A percentile compares a stretch with the other conserved stretches of the same genome.
These are phyloP conservation scores for Aureobasidium sp. DNA, from an alignment of 2,329 filamentous ascomycete species.

Conservation along the genomic window DNA sequence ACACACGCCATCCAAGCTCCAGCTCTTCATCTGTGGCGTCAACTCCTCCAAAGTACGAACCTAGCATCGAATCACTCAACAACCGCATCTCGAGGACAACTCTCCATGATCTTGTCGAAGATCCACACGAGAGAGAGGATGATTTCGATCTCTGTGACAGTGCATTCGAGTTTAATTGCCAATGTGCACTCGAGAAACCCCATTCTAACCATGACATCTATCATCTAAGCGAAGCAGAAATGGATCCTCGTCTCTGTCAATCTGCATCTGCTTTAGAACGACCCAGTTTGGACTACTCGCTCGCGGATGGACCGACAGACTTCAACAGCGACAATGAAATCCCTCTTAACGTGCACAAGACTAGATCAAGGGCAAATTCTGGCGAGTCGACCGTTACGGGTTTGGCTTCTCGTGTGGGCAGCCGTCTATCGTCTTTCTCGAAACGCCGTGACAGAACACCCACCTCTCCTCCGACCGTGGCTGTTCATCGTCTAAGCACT, in stretches of 20 bases:
- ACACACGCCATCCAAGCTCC: slow-evolving; percentile 64
- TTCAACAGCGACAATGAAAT: slow-evolving; percentile 56
- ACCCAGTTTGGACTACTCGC: slow-evolving; percentile 55
- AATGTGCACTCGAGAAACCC: slow-evolving; percentile 1
- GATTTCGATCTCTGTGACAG: slow-evolving; percentile 31
- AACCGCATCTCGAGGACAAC: slow-evolving; percentile 53
- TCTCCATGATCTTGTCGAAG: slow-evolving; percentile 78
- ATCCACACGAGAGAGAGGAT: slow-evolving; percentile 64
- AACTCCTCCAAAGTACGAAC: slow-evolving; percentile 45
- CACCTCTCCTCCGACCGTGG: slow-evolving; percentile 5
- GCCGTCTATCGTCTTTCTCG: slow-evolving; percentile 50
- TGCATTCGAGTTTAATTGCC: slow-evolving; percentile 3
- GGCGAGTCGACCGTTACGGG: slow-evolving; percentile 52
- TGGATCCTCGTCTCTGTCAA: slow-evolving; percentile 11
- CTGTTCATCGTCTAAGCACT: slow-evolving; percentile 17
- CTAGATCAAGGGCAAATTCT: slow-evolving; percentile 46
- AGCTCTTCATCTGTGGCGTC: slow-evolving; percentile 67
- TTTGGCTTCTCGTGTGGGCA: slow-evolving; percentile 59
- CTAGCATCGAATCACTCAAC: slow-evolving; percentile 48
- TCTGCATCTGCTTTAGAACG: slow-evolving; percentile 12
- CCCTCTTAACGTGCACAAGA: slow-evolving; percentile 41
- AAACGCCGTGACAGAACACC: slow-evolving; percentile 33
- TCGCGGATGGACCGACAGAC: slow-evolving; percentile 39
- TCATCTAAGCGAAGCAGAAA: slow-evolving; percentile 5
- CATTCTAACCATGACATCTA: background rate